Percentiles rank a stretch among this genome's conserved stretches.
Evolutionary conservation across 176 grass and related monocot species (phyloP).

Genomic region (Ensete glaucum): DNA sequence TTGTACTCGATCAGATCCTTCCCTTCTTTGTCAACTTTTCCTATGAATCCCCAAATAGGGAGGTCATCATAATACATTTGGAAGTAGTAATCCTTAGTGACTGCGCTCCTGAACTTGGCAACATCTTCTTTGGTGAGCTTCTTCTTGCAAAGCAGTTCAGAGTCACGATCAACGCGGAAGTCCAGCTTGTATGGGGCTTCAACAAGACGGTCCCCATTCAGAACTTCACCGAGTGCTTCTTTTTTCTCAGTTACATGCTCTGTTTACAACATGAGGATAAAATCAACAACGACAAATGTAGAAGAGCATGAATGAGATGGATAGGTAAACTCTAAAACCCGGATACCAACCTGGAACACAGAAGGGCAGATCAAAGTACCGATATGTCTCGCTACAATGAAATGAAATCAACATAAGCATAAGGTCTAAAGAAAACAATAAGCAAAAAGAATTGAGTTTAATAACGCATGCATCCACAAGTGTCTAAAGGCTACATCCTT

Average conservation of each 20-base stretch:
- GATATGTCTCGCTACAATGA: slow-evolving; percentile 11
- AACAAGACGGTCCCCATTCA: slow-evolving; percentile 14
- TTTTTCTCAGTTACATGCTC: slow-evolving; percentile 3
- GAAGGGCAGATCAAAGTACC: slow-evolving; percentile 13
- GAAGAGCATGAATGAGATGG: neutral
- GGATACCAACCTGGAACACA: neutral
- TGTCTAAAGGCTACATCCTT: neutral
- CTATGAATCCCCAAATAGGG: slow-evolving; percentile 8
- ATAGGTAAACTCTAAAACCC: neutral
- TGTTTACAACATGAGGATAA: neutral
- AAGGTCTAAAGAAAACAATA: neutral
- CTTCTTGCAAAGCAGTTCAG: slow-evolving; percentile 12
- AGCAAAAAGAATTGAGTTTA: neutral
- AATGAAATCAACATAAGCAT: neutral
- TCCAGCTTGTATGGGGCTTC: slow-evolving; percentile 8
- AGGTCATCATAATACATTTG: slow-evolving; percentile 21
- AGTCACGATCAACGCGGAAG: neutral
- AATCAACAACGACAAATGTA: neutral
- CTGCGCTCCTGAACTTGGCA: slow-evolving; percentile 4
- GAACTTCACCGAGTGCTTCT: slow-evolving; percentile 12
- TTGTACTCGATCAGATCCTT: slow-evolving; percentile 5
- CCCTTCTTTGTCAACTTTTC: slow-evolving; percentile 4
- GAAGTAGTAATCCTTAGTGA: slow-evolving; percentile 10
- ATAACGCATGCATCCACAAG: neutral
- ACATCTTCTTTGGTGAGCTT: slow-evolving; percentile 4